Conservation (phyloP, 1,139 yeast genomes). For the Protomyces inundatus region DNA sequence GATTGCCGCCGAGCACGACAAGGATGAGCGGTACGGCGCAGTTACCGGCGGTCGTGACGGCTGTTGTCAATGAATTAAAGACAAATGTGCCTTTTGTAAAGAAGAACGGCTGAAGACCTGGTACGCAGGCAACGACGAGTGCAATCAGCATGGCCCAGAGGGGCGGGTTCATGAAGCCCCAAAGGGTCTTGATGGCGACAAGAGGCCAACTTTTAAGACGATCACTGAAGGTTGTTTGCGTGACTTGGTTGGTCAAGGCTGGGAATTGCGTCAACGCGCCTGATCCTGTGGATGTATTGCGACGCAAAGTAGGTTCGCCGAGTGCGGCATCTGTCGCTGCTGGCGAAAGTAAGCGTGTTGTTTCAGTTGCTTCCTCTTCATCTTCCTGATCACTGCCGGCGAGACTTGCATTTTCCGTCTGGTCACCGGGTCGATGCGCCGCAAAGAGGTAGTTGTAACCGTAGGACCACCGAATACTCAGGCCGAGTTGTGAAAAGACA, state of each 20-base stretch:
- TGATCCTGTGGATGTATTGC: conserved; percentile 1
- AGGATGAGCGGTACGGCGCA: conserved; percentile 80
- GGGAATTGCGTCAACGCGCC: conserved; percentile 23
- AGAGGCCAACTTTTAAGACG: neutral
- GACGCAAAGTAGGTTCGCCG: neutral
- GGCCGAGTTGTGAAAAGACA: conserved; percentile 81
- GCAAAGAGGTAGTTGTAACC: conserved; percentile 68
- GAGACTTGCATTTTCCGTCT: conserved; percentile 15
- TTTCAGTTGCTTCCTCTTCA: neutral
- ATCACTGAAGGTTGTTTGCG: neutral
- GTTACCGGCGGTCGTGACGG: conserved; percentile 72
- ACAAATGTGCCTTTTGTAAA: conserved; percentile 60
- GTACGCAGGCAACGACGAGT: conserved; percentile 75
- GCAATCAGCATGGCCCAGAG: conserved; percentile 85
- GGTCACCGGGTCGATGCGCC: conserved; percentile 20
- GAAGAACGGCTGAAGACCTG: conserved; percentile 59
- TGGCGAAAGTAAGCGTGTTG: neutral
- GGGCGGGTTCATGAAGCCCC: conserved; percentile 83
- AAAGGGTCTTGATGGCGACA: neutral
- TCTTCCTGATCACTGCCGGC: conserved; percentile 3
- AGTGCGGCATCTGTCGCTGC: neutral
- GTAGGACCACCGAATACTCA: conserved; percentile 83
- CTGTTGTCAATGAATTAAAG: conserved; percentile 68
- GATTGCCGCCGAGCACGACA: conserved; percentile 56
- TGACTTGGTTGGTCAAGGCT: conserved; percentile 6